Percentiles rank a stretch among this genome's conserved stretches.
Conservation (phyloP, 2,329 filamentous ascomycete species). For the Boeremia exigua region DNA sequence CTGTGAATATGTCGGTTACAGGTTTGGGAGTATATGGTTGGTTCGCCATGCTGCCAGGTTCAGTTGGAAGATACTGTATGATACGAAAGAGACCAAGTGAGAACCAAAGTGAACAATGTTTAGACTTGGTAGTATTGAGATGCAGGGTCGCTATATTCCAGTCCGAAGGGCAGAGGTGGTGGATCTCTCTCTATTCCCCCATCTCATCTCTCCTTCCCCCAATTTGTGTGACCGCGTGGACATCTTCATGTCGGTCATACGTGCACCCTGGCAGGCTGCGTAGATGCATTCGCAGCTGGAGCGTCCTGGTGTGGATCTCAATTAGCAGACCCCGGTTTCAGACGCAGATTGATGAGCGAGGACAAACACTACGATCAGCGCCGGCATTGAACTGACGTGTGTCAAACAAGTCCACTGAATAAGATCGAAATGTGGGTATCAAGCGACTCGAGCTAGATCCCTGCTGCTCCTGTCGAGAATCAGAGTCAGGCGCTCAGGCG, state of each 20-base stretch:
- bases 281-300: constrained; percentile 1
- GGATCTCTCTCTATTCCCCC: background rate
- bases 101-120: background rate
- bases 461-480: background rate
- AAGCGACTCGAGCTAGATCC: background rate
- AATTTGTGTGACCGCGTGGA: constrained; percentile 6
- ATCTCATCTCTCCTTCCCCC: background rate
- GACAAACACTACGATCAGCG: background rate
- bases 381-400: background rate
- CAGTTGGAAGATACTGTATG: background rate
- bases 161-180: background rate
- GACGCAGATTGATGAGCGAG: constrained; percentile 10
- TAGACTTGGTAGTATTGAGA: background rate
- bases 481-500: background rate
- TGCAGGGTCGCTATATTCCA: background rate
- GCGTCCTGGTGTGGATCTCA: constrained; percentile 9
- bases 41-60: constrained; percentile 5
- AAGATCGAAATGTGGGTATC: background rate
- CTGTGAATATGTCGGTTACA: constrained; percentile 21
- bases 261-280: constrained; percentile 1
- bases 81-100: background rate
- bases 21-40: constrained; percentile 16
- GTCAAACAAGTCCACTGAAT: constrained; percentile 6
- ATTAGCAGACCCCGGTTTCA: constrained; percentile 13
- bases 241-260: background rate